Conservation (phyloP, 768 basidiomycete genomes). For the Myochromella boudieri region DNA sequence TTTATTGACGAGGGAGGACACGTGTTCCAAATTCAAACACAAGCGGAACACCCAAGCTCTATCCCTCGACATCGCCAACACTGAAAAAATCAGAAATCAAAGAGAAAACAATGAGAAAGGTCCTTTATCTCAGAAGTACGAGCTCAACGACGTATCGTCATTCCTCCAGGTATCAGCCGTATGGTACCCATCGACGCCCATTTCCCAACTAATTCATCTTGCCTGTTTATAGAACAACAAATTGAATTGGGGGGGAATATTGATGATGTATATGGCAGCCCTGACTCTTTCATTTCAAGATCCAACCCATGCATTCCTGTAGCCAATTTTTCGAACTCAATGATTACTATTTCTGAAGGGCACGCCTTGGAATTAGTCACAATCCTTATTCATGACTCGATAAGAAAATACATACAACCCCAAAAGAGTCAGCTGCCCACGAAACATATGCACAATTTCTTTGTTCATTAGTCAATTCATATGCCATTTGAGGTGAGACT, state of each 20-base stretch:
- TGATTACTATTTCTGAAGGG: not conserved
- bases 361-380: slow-evolving; percentile 11
- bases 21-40: not conserved
- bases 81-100: not conserved
- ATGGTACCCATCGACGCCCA: slow-evolving; percentile 5
- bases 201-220: not conserved
- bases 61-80: not conserved
- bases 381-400: slow-evolving; percentile 19
- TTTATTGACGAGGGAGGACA: not conserved
- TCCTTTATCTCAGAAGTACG: slow-evolving; percentile 4
- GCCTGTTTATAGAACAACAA: slow-evolving; percentile 15
- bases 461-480: not conserved
- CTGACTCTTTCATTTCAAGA: slow-evolving; percentile 16
- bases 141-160: not conserved
- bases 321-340: not conserved
- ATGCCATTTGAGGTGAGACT: not conserved
- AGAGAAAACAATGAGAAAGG: not conserved
- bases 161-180: slow-evolving; percentile 14
- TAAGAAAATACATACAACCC: not conserved
- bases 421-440: not conserved
- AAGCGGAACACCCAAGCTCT: not conserved
- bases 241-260: slow-evolving; percentile 2
- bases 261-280: slow-evolving; percentile 9
- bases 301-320: slow-evolving; percentile 7
- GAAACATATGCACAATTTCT: slow-evolving; percentile 1